These are phyloP conservation scores for Candida taoyuanica DNA, from an alignment of 805 yeast species.

Conservation along the genomic window DNA sequence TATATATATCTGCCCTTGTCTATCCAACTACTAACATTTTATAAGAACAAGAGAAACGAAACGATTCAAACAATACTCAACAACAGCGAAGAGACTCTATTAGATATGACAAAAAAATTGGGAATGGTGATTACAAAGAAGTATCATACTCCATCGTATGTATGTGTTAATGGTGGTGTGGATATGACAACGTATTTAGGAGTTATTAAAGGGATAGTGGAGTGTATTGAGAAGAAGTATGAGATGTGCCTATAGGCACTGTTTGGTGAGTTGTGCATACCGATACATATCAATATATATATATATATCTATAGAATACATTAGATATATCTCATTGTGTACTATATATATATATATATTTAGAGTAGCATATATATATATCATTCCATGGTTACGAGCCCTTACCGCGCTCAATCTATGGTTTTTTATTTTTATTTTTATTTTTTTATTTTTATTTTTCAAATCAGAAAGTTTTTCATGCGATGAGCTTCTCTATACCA, in stretches of 20 bases:
- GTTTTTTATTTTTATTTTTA: conserved; percentile 1
- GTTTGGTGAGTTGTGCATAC: no score
- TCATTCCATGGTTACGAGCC: not conserved
- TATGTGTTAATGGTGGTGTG: conserved; percentile 39
- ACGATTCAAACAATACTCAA: conserved; percentile 41
- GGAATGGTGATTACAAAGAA: conserved; percentile 38
- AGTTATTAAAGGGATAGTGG: conserved; percentile 27
- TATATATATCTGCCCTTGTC: no score
- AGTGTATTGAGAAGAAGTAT: conserved; percentile 26
- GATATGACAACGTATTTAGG: conserved; percentile 30
- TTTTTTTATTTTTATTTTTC: conserved; percentile 1
- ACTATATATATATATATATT: no score
- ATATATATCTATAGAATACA: no score
- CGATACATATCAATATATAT: no score
- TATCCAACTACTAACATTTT: not conserved
- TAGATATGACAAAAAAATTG: conserved; percentile 41
- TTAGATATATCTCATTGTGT: no score
- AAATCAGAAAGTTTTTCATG: conserved; percentile 4
- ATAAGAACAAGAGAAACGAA: conserved; percentile 16
- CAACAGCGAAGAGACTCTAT: conserved; percentile 34
- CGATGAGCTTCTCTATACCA: conserved; percentile 12
- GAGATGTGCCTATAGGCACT: no score
- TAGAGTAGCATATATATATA: no score
- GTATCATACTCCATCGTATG: conserved; percentile 40
- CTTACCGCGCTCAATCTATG: not conserved